Evolutionary conservation across 1,284 basidiomycete genomes (phyloP), one percentile per base, ranked within the genome.

Genomic region (Farysia itapuensis): DNA sequence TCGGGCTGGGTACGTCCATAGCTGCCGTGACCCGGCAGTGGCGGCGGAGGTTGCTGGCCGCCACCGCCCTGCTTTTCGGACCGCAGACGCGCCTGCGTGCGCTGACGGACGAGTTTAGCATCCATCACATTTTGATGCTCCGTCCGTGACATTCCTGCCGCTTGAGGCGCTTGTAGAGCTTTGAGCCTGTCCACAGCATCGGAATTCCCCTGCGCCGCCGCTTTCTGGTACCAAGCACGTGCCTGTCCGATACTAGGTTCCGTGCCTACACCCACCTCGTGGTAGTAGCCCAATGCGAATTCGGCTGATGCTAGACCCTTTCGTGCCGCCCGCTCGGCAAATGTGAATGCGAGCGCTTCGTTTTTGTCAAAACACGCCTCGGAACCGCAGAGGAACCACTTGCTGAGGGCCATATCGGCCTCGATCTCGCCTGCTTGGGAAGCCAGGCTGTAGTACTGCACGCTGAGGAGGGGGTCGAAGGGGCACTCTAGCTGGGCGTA

Each of bases 281-380:
- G 81, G 73, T 92, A 95, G 75, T 96, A 96, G 0, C 90, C 93
- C 83, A 96, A 85, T 0, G 92, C 92, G 75, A 96, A 96, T 76
- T 93, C 88, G 0, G 90, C 92, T 43, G 84, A 86, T 0, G 89
- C 83, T 23, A 94, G 79, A 0, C 85, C 86, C 59, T 86, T 87
- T 42, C 81, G 79, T 0, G 91, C 90, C 0, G 92, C 90, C 77
- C 94, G 94, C 61, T 91, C 87, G 0, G 92, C 92, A 79, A 95
- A 96, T 0, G 86, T 89, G 66, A 85, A 85, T 0, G 93, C 92
- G 2, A 96, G 81, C 1, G 77, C 79, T 75, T 96, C 92, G 77
- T 95, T 90, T 78, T 92, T 92, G 21, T 89, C 88, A 67, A 96
- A 94, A 39, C 78, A 80, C 18, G 84, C 84, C 26, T 89, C 86